Conservation (phyloP, 768 basidiomycete genomes). For the Leccinum imitatum region DNA sequence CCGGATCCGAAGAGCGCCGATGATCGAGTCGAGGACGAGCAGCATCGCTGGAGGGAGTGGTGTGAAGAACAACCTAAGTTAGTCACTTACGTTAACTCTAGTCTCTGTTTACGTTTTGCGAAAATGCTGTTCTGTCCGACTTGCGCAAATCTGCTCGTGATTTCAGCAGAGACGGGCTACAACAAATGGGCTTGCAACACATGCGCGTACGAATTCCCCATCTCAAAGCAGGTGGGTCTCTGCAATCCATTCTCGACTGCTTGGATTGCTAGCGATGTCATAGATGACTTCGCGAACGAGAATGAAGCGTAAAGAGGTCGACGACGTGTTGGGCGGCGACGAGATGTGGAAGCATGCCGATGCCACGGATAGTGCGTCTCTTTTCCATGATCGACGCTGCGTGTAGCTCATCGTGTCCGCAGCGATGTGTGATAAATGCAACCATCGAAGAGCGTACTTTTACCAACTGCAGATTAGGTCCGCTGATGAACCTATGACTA, state of each 20-base stretch:
- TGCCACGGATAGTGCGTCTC: constrained; percentile 64
- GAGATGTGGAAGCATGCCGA: constrained; percentile 95
- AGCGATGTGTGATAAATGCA: constrained; percentile 77
- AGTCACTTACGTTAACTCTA: too few species aligned
- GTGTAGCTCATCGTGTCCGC: not conserved
- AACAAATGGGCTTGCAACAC: constrained; percentile 94
- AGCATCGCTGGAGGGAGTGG: too few species aligned
- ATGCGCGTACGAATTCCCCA: constrained; percentile 87
- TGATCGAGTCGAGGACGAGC: not conserved
- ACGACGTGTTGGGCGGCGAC: constrained; percentile 94
- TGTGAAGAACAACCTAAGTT: too few species aligned
- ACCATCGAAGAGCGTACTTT: constrained; percentile 83
- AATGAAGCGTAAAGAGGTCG: constrained; percentile 85
- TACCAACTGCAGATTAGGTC: constrained; percentile 96
- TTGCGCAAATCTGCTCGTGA: constrained; percentile 84
- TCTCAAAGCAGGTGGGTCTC: constrained; percentile 23
- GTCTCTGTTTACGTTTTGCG: not conserved
- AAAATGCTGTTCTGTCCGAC: constrained; percentile 94
- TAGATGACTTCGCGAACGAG: constrained; percentile 91
- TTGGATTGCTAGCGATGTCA: not conserved
- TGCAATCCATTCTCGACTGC: not conserved
- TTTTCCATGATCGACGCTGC: not conserved
- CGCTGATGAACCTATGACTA: constrained; percentile 89
- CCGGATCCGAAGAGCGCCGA: not conserved
- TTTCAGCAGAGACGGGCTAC: constrained; percentile 73